phyloP scores from a whole-genome alignment of 129 eudicot species.

The Apium graveolens region DNA sequence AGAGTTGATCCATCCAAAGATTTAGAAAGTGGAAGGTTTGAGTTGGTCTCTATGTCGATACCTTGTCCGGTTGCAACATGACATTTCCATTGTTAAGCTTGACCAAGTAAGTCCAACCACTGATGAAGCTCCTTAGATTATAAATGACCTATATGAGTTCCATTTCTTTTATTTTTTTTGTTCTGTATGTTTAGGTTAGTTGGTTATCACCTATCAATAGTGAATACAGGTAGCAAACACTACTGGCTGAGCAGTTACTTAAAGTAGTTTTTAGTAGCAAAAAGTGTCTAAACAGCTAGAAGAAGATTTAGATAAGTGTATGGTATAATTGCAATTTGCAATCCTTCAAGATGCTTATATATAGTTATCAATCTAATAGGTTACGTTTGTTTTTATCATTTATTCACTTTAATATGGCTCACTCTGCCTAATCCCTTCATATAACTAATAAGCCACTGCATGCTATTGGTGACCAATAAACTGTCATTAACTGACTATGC shows the following conservation, averaged over 20 bases:
- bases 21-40: conserved; percentile 67
- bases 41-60: conserved; percentile 49
- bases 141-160: neutral
- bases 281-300: neutral
- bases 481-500: neutral
- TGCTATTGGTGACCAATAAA: neutral
- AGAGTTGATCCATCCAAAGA: conserved; percentile 39
- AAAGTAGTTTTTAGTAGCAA: neutral
- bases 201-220: neutral
- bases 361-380: neutral
- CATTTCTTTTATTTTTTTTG: neutral
- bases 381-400: neutral
- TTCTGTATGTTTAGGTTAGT: neutral
- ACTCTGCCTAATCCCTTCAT: neutral
- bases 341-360: neutral
- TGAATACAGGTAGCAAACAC: neutral
- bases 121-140: neutral
- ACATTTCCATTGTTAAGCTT: neutral
- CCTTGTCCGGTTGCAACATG: conserved; percentile 16
- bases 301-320: neutral
- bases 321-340: neutral
- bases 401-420: neutral
- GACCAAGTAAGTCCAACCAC: conserved; percentile 3
- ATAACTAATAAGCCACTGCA: neutral
- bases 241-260: neutral